A percentile compares a stretch with the other conserved stretches of the same genome.
These are phyloP conservation scores for Amyloporia xantha DNA, from an alignment of 768 basidiomycete species.

Conservation along the genomic window DNA sequence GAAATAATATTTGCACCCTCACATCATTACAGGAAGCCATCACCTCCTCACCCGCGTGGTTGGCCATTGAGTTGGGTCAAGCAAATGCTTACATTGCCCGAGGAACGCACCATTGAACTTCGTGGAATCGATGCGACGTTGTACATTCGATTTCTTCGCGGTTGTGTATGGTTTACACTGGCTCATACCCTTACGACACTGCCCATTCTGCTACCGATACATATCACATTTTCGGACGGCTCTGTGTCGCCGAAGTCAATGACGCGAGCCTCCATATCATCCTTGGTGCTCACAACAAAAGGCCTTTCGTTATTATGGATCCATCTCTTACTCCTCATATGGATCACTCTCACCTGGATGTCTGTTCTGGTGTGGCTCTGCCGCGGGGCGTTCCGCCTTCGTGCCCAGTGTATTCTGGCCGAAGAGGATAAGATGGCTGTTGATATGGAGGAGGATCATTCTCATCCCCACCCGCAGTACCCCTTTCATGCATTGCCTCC, in stretches of 20 bases:
- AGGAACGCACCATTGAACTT: slow-evolving; percentile 52
- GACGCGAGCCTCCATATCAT: slow-evolving; percentile 27
- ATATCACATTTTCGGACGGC: slow-evolving; percentile 21
- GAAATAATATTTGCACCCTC: too few relatives aligned
- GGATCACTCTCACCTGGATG: slow-evolving; percentile 71
- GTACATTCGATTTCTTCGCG: slow-evolving; percentile 72
- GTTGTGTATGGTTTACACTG: slow-evolving; percentile 58
- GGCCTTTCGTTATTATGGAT: slow-evolving; percentile 67
- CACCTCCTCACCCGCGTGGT: slow-evolving; percentile 50
- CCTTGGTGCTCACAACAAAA: slow-evolving; percentile 35
- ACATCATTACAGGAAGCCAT: slow-evolving; percentile 47
- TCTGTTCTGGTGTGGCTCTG: slow-evolving; percentile 61
- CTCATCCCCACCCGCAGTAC: slow-evolving; percentile 65
- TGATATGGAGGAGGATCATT: slow-evolving; percentile 23
- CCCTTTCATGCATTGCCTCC: slow-evolving; percentile 43
- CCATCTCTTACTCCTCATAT: slow-evolving; percentile 64
- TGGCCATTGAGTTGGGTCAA: slow-evolving; percentile 70
- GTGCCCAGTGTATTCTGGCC: slow-evolving; percentile 47
- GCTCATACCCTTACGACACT: slow-evolving; percentile 53
- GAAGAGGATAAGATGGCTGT: slow-evolving; percentile 29
- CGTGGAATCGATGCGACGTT: slow-evolving; percentile 72
- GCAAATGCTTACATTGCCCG: slow-evolving; percentile 48
- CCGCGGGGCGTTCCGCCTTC: slow-evolving; percentile 57
- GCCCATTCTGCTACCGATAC: slow-evolving; percentile 24
- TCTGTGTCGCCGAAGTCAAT: slow-evolving; percentile 24